A percentile compares a stretch with the other conserved stretches of the same genome.
These are phyloP conservation scores for sorghum (Sorghum bicolor) DNA, from an alignment of 176 grass and related monocot species.

Conservation along the genomic window Sorghum_bicolor_NCBIv3 NC_012870.2:73645501-73646000, in stretches of 20 bases:
- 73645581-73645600: neutral
- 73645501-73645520: neutral
- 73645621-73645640: neutral
- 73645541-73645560: neutral
- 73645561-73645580: neutral
- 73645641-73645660: neutral
- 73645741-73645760: neutral
- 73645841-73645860: neutral
- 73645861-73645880: neutral
- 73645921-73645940: neutral
- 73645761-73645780: neutral
- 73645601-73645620: neutral
- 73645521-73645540: neutral
- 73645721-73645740: neutral
- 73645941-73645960: neutral
- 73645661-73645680: neutral
- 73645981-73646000: neutral
- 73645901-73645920: neutral
- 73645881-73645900: neutral
- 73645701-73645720: neutral
- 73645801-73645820: neutral
- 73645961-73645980: neutral
- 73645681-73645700: neutral
- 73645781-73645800: neutral
- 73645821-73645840: neutral